Percentiles rank a stretch among this genome's conserved stretches.
phyloP scores from a whole-genome alignment of 805 yeast genomes.

The Saccharomycopsis javanensis region DNA sequence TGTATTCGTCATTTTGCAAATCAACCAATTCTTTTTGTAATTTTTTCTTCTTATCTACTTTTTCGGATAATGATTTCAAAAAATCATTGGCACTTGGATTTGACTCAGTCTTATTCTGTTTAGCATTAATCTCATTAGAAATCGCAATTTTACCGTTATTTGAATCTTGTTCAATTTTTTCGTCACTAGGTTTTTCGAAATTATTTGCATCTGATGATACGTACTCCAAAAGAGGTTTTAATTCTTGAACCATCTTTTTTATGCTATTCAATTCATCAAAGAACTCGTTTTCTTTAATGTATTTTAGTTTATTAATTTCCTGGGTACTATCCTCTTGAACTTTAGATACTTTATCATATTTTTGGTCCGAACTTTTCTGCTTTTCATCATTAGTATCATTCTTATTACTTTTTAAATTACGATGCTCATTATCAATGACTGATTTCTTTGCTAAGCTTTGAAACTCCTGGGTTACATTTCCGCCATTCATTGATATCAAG shows the following conservation, averaged over 20 bases:
- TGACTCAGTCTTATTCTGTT: background rate
- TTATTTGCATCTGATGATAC: background rate
- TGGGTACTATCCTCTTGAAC: background rate
- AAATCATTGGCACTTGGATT: background rate
- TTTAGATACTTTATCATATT: background rate
- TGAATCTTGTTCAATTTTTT: background rate
- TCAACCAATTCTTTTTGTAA: conserved; percentile 9
- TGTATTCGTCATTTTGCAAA: conserved; percentile 11
- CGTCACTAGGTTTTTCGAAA: background rate
- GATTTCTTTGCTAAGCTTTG: background rate
- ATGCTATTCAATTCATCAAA: background rate
- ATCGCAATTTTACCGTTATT: background rate
- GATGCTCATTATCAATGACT: background rate
- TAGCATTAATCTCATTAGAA: conserved; percentile 3
- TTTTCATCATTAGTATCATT: background rate
- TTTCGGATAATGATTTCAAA: background rate
- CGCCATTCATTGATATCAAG: background rate
- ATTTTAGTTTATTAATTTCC: background rate
- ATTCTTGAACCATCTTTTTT: background rate
- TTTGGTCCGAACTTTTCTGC: background rate
- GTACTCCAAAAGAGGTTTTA: background rate
- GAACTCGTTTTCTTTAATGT: background rate
- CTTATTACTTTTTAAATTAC: background rate
- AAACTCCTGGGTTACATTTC: background rate
- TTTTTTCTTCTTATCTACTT: conserved; percentile 11